Percentiles rank a stretch among this genome's conserved stretches.
phyloP scores from a whole-genome alignment of 1,284 basidiomycete species.

The Xanthoconium separans region DNA sequence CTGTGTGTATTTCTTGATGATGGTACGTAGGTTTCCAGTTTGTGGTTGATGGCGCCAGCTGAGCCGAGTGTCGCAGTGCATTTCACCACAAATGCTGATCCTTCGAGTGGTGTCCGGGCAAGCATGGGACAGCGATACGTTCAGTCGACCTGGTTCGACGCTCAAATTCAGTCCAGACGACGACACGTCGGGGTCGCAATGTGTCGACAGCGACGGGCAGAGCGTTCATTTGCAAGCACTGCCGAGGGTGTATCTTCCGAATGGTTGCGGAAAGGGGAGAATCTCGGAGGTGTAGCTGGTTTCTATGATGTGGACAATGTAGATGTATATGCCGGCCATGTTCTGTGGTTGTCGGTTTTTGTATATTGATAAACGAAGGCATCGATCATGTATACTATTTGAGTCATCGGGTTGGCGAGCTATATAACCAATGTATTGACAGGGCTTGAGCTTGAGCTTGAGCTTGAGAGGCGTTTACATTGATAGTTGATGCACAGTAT shows the following conservation, averaged over 20 bases:
- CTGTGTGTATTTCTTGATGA: neutral
- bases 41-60: neutral
- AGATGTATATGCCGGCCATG: neutral
- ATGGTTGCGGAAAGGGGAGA: neutral
- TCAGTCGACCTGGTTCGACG: neutral
- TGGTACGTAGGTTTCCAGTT: neutral
- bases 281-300: neutral
- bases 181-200: neutral
- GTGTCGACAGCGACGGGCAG: too few species aligned
- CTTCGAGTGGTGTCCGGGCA: neutral
- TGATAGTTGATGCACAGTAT: too few species aligned
- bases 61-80: neutral
- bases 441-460: too few species aligned
- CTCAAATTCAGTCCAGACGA: neutral
- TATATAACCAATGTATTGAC: too few species aligned
- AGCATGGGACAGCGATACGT: neutral
- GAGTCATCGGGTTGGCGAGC: too few species aligned
- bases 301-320: neutral
- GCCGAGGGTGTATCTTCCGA: neutral
- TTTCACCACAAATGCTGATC: neutral
- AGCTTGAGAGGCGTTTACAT: too few species aligned
- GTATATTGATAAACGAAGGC: too few species aligned
- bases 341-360: too few species aligned
- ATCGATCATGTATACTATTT: too few species aligned
- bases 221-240: neutral